phyloP scores from a whole-genome alignment of 148 eudicot species.

The Camellia sinensis region DNA sequence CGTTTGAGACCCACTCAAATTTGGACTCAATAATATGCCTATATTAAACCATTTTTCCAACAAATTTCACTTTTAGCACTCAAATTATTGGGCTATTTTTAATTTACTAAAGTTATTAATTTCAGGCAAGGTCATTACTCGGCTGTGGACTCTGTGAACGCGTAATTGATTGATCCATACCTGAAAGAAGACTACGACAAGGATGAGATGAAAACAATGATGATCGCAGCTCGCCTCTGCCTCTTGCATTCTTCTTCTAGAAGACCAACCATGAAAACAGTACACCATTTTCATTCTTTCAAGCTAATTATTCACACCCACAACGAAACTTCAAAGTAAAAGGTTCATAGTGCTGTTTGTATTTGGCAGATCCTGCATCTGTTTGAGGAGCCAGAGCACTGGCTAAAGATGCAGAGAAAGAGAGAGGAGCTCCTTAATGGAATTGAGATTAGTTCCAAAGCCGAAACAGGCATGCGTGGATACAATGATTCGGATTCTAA shows the following conservation, averaged over 20 bases:
- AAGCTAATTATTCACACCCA: background rate
- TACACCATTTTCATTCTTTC: background rate
- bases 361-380: conserved; percentile 27
- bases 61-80: too few species aligned
- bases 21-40: too few species aligned
- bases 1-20: too few species aligned
- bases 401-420: conserved; percentile 27
- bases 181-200: conserved; percentile 27
- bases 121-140: conserved; percentile 41
- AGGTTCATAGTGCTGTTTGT: background rate
- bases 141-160: conserved; percentile 29
- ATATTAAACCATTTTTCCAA: too few species aligned
- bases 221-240: conserved; percentile 36
- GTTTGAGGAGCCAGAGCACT: conserved; percentile 25
- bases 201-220: conserved; percentile 35
- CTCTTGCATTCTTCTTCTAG: conserved; percentile 39
- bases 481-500: conserved; percentile 1
- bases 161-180: conserved; percentile 36
- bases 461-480: background rate
- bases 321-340: background rate
- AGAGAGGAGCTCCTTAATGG: conserved; percentile 16
- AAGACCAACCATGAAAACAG: conserved; percentile 37
- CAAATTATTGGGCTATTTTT: background rate
- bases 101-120: background rate
- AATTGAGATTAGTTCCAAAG: conserved; percentile 7